These are phyloP conservation scores for Linderina pennispora DNA, from an alignment of 192 early-diverging fungal species.

Conservation along the genomic window DNA sequence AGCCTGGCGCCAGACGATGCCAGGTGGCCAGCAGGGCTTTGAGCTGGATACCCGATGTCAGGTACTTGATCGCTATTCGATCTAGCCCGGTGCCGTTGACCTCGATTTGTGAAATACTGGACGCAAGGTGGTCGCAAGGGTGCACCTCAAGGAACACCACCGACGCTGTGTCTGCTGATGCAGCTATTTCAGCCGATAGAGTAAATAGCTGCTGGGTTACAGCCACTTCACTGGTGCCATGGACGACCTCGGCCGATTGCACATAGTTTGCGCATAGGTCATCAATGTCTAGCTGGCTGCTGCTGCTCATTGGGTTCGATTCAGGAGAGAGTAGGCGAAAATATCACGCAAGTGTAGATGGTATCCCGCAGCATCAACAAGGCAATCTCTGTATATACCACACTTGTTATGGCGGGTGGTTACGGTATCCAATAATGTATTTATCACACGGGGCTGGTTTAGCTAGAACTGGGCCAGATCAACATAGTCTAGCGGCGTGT, in stretches of 20 bases:
- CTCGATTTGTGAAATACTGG: slow-evolving; percentile 1
- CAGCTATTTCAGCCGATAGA: slow-evolving; percentile 10
- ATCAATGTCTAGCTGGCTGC: slow-evolving; percentile 22
- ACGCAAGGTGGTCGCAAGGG: slow-evolving; percentile 7
- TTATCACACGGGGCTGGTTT: too few species aligned
- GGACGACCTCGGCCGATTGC: slow-evolving; percentile 17
- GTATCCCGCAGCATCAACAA: too few species aligned
- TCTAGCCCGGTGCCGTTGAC: slow-evolving; percentile 7
- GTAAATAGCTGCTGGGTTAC: slow-evolving; percentile 17
- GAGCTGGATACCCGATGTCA: slow-evolving; percentile 17
- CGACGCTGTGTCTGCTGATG: background rate
- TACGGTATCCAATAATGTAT: too few species aligned
- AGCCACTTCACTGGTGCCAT: slow-evolving; percentile 1
- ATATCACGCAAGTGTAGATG: background rate
- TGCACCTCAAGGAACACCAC: slow-evolving; percentile 33
- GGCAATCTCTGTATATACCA: too few species aligned
- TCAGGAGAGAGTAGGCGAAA: slow-evolving; percentile 1
- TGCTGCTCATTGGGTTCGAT: too few species aligned
- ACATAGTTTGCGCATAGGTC: slow-evolving; percentile 32
- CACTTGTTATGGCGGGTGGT: too few species aligned
- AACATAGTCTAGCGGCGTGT: slow-evolving; percentile 34
- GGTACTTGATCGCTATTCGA: slow-evolving; percentile 21
- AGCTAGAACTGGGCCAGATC: background rate
- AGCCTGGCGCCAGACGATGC: slow-evolving; percentile 9
- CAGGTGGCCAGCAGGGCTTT: slow-evolving; percentile 35